Base-by-base conservation (phyloP, 371 early-diverging fungal species). In the Nematocida ironsii region DNA sequence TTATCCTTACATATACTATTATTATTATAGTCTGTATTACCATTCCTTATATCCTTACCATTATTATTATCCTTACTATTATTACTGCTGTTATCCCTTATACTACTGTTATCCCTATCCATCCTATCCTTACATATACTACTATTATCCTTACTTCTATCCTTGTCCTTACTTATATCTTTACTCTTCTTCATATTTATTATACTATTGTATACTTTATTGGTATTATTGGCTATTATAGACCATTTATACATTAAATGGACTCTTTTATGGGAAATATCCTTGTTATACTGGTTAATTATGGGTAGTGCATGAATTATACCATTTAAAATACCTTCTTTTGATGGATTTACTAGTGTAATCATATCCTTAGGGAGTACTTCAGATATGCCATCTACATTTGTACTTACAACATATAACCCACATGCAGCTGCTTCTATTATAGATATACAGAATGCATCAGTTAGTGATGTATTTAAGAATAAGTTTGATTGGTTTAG, bases 361-460 rank as follows among this genome's bases (percentile, higher is more conserved):
- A 98, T 91, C 93, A 96, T 94, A 81, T 94, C 90, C 48, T 90
- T 88, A 0, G 97, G 96, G 50, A 97, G 88, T 0, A 98, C 95
- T 87, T 98, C 99, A 25, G 94, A 94, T 0, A 98, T 92, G 2
- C 98, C 99, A 57, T 98, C 99, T 4, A 98, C 97, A 85, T 92
- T 91, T 0, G 99, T 98, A 83, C 92, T 93, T 2, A 98, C 97
- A 7, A 97, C 97, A n/a, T 74, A 67, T 44, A 82, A 74, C 40
- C 95, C 95, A 72, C 95, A 96, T 69, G 93, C 91, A 3, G 96
- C 96, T 9, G 99, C 99, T 87, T 98, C 99, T 20, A 98, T 92
- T 67, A 97, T 95, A 9, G 94, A 94, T 72, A 97, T 96, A 86
- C 98, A 96, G 84, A 98, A 98, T 2, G 98, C 96, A 82, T 98